These are phyloP conservation scores for Arabidopsis hybrid DNA, from an alignment of 441 rosid genomes.

Conservation along the genomic window DNA sequence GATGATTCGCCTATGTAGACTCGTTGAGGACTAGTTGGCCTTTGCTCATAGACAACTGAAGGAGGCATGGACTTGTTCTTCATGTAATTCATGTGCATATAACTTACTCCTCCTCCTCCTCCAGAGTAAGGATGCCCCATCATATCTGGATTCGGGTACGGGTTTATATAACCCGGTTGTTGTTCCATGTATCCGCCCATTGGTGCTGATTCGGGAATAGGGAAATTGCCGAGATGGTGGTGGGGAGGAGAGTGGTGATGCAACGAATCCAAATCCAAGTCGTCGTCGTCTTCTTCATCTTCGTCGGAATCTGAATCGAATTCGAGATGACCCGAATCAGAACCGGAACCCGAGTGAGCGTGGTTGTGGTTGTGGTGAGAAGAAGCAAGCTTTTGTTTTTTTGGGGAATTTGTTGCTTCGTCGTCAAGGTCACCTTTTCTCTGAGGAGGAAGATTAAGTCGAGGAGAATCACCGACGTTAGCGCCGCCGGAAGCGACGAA, in stretches of 20 bases:
- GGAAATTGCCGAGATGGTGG: slow-evolving; percentile 26
- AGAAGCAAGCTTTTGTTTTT: slow-evolving; percentile 43
- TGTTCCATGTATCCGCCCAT: slow-evolving; percentile 46
- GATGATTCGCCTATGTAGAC: slow-evolving; percentile 72
- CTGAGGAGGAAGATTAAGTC: slow-evolving; percentile 58
- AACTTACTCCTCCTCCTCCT: slow-evolving; percentile 40
- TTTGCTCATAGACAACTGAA: slow-evolving; percentile 66
- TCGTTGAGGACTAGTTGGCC: slow-evolving; percentile 61
- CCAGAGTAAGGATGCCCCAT: slow-evolving; percentile 30
- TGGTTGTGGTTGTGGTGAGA: background rate
- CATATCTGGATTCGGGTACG: slow-evolving; percentile 46
- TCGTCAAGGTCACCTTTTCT: slow-evolving; percentile 50
- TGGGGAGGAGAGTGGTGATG: slow-evolving; percentile 61
- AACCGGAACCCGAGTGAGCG: slow-evolving; percentile 56
- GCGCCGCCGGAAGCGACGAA: slow-evolving; percentile 41
- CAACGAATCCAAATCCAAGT: slow-evolving; percentile 40
- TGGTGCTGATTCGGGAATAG: slow-evolving; percentile 32
- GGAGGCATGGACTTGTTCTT: slow-evolving; percentile 70
- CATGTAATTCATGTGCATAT: slow-evolving; percentile 77
- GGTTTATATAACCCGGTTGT: slow-evolving; percentile 37
- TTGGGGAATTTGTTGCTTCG: slow-evolving; percentile 39
- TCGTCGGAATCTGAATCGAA: slow-evolving; percentile 36
- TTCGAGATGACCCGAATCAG: slow-evolving; percentile 60
- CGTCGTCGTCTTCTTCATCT: slow-evolving; percentile 44
- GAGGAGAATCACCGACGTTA: slow-evolving; percentile 34